phyloP scores from a whole-genome alignment of 2,329 filamentous ascomycete genomes.

The Aspergillus latus region DNA sequence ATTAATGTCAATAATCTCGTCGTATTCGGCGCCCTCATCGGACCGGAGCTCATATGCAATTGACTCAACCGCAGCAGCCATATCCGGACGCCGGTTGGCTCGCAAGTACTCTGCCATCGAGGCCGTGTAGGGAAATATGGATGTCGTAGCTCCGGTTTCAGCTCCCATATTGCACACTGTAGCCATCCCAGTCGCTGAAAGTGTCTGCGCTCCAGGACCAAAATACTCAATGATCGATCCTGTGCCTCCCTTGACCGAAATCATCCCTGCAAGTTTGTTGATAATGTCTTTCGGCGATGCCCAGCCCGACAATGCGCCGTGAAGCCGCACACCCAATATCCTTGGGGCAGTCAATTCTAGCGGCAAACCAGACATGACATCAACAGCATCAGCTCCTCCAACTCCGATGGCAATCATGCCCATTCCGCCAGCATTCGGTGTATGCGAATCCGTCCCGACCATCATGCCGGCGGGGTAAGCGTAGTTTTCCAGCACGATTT shows the following conservation, averaged over 20 bases:
- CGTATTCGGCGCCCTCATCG: conserved; percentile 90
- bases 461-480: conserved; percentile 97
- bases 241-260: conserved; percentile 97
- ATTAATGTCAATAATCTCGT: conserved; percentile 95
- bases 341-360: conserved; percentile 99
- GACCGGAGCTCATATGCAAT: conserved; percentile 79
- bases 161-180: conserved; percentile 73
- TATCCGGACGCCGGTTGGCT: conserved; percentile 84
- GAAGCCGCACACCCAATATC: conserved; percentile 93
- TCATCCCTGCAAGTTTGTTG: conserved; percentile 91
- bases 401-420: conserved; percentile 95
- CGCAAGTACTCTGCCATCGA: conserved; percentile 94
- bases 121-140: conserved; percentile 96
- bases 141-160: conserved; percentile 74
- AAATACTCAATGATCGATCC: conserved; percentile 67
- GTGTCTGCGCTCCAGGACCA: conserved; percentile 68
- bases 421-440: conserved; percentile 93
- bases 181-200: conserved; percentile 83
- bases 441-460: conserved; percentile 97
- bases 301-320: conserved; percentile 86
- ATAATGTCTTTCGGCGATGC: conserved; percentile 96
- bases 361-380: conserved; percentile 94
- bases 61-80: conserved; percentile 86
- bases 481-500: conserved; percentile 98
- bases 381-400: conserved; percentile 95